Evolutionary conservation across 2,329 filamentous ascomycete species (phyloP), one percentile per base, ranked within the genome.

Genomic region (Clarireedia paspali): DNA sequence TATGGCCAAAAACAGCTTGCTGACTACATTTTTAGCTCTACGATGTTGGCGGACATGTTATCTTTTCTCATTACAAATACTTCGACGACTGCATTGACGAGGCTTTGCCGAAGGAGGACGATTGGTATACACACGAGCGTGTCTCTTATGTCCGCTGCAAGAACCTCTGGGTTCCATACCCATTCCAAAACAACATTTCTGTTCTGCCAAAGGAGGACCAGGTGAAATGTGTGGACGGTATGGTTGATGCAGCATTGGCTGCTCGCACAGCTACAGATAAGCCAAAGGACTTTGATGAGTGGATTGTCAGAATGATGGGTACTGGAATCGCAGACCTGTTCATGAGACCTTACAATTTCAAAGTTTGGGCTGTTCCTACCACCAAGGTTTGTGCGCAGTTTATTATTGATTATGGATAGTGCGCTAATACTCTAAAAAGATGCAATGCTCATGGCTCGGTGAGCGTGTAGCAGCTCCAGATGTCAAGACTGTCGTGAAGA

Each of bases 331-430:
- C 91, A 64, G 85, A 99, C 73, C 81, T 92, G 67, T 99, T 99
- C 83, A 99, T 99, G 94, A 83, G 94, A 68, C 94, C 94, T 54
- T 99, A 99, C 82, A 99, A 99, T 84, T 99, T 87, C 85, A 99
- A 99, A 79, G 94, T 99, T 71, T 99, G 94, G 94, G 94, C 94
- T 61, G 92, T 97, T 67, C 94, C 94, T 58, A 96, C 92, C 56
- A 96, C 88, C 65, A 95, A 95, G 85, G 90, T 95, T 80, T 38
- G 61, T 39, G n/a, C 27, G 27, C 27, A 30, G 27, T 34, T n/a
- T 4, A 36, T 10, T 36, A 10, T 34, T 12, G 2, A n/a, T 15
- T 27, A 12, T 27, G 12, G 20, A 26, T 3, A 14, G 5, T 10
- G 46, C 6, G 27, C 48, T 59, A 40, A 59, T 49, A 14, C 14